These are phyloP conservation scores for Fusarium sp. DNA, from an alignment of 2,329 filamentous ascomycete species.

Conservation along the genomic window DNA sequence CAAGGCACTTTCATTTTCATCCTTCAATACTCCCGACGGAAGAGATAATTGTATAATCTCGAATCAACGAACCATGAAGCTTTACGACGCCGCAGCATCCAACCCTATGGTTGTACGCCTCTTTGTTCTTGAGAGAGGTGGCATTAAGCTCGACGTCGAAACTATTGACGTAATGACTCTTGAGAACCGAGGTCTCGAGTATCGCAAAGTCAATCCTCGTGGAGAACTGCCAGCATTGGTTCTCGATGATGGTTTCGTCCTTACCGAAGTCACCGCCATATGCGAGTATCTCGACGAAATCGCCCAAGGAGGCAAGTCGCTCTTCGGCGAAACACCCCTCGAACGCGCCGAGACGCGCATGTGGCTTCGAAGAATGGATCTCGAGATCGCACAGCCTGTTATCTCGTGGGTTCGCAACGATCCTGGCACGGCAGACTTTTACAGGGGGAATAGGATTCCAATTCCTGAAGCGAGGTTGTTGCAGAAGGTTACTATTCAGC, in stretches of 20 bases:
- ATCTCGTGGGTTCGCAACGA: slow-evolving; percentile 7
- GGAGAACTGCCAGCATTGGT: slow-evolving; percentile 21
- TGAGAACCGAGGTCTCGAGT: slow-evolving; percentile 30
- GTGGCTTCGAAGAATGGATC: slow-evolving; percentile 19
- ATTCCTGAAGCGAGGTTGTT: not conserved
- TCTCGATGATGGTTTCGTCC: slow-evolving; percentile 3
- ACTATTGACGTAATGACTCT: slow-evolving; percentile 24
- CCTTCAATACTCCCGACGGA: rapidly evolving
- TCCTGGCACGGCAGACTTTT: slow-evolving; percentile 8
- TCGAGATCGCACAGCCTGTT: slow-evolving; percentile 16
- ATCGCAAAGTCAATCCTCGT: slow-evolving; percentile 19
- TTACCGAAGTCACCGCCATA: slow-evolving; percentile 21
- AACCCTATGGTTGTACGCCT: slow-evolving; percentile 31
- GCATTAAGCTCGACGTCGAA: slow-evolving; percentile 20
- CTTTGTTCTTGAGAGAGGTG: slow-evolving; percentile 35
- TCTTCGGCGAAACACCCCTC: slow-evolving; percentile 2
- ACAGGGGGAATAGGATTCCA: slow-evolving; percentile 10
- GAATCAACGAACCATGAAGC: slow-evolving; percentile 2
- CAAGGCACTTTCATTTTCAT: not conserved
- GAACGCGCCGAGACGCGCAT: slow-evolving; percentile 15
- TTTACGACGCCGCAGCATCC: slow-evolving; percentile 23
- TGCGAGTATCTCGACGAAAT: slow-evolving; percentile 16
- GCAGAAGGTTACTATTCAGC: slow-evolving; percentile 10
- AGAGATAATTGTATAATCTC: not conserved
- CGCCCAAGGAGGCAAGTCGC: not conserved